Percentiles rank a stretch among this genome's conserved stretches.
Conservation (phyloP, 2,329 filamentous ascomycete species). For the Penicillium digitatum region DNA sequence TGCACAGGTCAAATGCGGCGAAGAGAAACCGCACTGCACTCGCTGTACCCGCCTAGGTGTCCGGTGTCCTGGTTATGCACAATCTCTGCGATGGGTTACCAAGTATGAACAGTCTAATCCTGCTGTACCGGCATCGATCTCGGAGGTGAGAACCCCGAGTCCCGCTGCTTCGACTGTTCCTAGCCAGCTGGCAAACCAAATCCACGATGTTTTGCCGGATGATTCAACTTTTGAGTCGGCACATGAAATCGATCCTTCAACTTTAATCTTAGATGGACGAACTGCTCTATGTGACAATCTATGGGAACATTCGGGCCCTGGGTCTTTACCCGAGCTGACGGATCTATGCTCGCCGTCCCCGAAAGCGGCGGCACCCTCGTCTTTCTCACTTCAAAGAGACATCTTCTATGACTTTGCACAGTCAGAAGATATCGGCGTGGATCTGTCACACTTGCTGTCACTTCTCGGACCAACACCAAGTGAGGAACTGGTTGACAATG, state of each 20-base stretch:
- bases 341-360: slow-evolving; percentile 31
- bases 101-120: slow-evolving; percentile 28
- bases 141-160: slow-evolving; percentile 13
- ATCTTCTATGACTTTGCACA: slow-evolving; percentile 19
- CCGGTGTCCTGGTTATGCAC: slow-evolving; percentile 37
- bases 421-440: slow-evolving; percentile 18
- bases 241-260: slow-evolving; percentile 2
- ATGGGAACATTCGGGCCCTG: slow-evolving; percentile 30
- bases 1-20: slow-evolving; percentile 40
- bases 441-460: slow-evolving; percentile 26
- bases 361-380: slow-evolving; percentile 14
- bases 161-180: slow-evolving; percentile 12
- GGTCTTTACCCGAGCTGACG: slow-evolving; percentile 32
- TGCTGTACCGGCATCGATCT: slow-evolving; percentile 5
- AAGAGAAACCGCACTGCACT: slow-evolving; percentile 38
- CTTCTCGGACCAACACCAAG: slow-evolving; percentile 21
- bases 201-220: slow-evolving; percentile 6
- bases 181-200: slow-evolving; percentile 4
- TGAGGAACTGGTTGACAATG: slow-evolving; percentile 11
- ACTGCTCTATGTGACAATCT: slow-evolving; percentile 28
- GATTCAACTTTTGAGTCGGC: background rate
- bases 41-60: slow-evolving; percentile 39
- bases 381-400: slow-evolving; percentile 14
- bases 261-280: slow-evolving; percentile 17
- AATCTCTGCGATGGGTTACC: slow-evolving; percentile 39